Percentiles rank a stretch among this genome's conserved stretches.
Evolutionary conservation across 2,329 filamentous ascomycete genomes (phyloP).

Genomic region (Phyllosticta paracitricarpa): DNA sequence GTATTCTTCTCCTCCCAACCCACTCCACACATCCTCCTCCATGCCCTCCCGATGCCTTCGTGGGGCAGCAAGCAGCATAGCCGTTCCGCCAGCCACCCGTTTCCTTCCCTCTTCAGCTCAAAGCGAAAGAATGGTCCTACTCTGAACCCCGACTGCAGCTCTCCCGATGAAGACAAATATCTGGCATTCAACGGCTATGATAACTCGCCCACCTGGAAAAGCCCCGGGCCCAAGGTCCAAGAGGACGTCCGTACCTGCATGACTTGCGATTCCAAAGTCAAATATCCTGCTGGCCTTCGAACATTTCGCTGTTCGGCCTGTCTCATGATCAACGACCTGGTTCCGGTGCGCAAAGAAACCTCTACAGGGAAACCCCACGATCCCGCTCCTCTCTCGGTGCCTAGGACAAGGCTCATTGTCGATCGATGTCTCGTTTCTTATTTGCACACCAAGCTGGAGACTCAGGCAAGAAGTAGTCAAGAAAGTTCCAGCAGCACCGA

Average conservation of each 20-base stretch:
- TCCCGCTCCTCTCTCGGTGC: slow-evolving; percentile 44
- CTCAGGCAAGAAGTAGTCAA: slow-evolving; percentile 3
- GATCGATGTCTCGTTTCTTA: slow-evolving; percentile 45
- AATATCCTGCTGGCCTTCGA: slow-evolving; percentile 64
- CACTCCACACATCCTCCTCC: slow-evolving; percentile 1
- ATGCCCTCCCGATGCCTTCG: slow-evolving; percentile 10
- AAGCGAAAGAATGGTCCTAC: slow-evolving; percentile 33
- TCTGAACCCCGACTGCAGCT: slow-evolving; percentile 13
- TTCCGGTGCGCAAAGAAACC: slow-evolving; percentile 27
- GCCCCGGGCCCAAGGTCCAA: slow-evolving; percentile 31
- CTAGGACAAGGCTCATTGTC: slow-evolving; percentile 49
- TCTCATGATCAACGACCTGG: slow-evolving; percentile 72
- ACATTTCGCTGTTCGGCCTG: slow-evolving; percentile 79
- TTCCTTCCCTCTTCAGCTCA: slow-evolving; percentile 61
- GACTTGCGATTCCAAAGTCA: slow-evolving; percentile 71
- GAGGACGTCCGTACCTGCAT: slow-evolving; percentile 64
- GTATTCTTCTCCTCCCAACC: slow-evolving; percentile 8
- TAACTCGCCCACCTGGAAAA: slow-evolving; percentile 13
- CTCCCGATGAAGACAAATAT: slow-evolving; percentile 1
- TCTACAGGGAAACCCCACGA: slow-evolving; percentile 6
- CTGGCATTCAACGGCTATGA: not conserved
- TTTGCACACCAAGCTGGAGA: slow-evolving; percentile 19
- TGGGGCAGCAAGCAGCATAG: slow-evolving; percentile 9
- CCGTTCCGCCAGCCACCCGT: slow-evolving; percentile 71
- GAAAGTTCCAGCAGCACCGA: not conserved